Base-by-base conservation (phyloP, 495 filamentous ascomycete species). In the Alectoria sarmentosa region DNA sequence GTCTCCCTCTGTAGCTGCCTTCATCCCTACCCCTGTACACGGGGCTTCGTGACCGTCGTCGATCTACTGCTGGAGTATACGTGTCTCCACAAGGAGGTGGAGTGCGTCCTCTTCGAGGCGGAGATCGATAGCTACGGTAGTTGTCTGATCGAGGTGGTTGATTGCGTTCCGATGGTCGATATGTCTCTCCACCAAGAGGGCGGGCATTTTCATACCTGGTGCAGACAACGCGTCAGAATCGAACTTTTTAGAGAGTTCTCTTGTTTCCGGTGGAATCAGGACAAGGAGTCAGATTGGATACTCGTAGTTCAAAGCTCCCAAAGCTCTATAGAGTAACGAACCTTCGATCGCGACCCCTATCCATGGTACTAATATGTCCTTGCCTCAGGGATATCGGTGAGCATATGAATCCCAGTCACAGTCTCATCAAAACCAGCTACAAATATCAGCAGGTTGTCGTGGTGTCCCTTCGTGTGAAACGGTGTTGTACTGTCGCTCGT, bases 281-380 rank as follows among this genome's bases (percentile, higher is more conserved):
- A 30, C 5, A 32, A 23, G 5, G 49, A 17, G 5, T 32, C 49
- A 32, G 5, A 32, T 54, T 13, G 13, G n/a, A 23, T 19, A 44
- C 30, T 46, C 14, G 19, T n/a, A 30, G 5, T 56, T 26, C 34
- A 23, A 52, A 21, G 44, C 19, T 60, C 44, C 26, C 48, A n/a
- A 4, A 61, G 30, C 19, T n/a, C 36, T 23, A 26, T 21, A 17
- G 26, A 60, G 49, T 13, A 56, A 57, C 61, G 62, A 67, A 80
- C 80, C 80, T 81, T 75, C 80, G 79, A 39, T 72, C 71, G 65
- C 80, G 75, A 70, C 80, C 78, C 73, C 79, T 76, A 64, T 82
- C 78, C 80, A 82, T 82, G 15, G 46, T 57, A 23, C 37, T 9
- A 28, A 44, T 65, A 46, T 23, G 3, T 23, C 7, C 17, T 36